These are phyloP conservation scores for Akanthomyces uredinophilus DNA, from an alignment of 2,329 filamentous ascomycete genomes.

Conservation along the genomic window DNA sequence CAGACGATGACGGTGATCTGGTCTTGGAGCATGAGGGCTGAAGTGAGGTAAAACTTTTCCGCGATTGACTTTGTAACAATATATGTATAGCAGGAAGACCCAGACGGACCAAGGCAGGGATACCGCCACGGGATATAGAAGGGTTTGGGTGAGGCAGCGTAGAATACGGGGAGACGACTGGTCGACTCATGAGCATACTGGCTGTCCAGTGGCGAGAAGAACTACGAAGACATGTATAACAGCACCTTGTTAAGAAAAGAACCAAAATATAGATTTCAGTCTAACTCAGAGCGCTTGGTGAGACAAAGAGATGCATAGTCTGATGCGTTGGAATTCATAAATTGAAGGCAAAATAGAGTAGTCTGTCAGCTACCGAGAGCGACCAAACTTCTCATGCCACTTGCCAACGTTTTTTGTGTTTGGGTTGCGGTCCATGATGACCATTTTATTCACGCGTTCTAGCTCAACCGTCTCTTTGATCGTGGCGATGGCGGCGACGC, in stretches of 20 bases:
- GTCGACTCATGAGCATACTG: too few relatives aligned
- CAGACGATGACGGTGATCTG: constrained; percentile 24
- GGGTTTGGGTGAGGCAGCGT: too few relatives aligned
- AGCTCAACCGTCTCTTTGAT: constrained; percentile 60
- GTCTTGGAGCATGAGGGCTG: constrained; percentile 12
- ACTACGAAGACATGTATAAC: too few relatives aligned
- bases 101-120: not conserved
- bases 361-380: constrained; percentile 31
- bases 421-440: constrained; percentile 20
- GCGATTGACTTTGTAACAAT: not conserved
- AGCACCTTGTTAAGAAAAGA: too few relatives aligned
- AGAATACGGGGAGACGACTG: too few relatives aligned
- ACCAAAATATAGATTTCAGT: too few relatives aligned
- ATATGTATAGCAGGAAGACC: not conserved
- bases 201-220: too few relatives aligned
- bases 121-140: too few relatives aligned
- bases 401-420: constrained; percentile 39
- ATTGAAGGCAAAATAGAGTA: not conserved
- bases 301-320: too few relatives aligned
- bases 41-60: not conserved
- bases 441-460: constrained; percentile 48
- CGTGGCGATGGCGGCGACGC: constrained; percentile 47
- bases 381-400: constrained; percentile 58
- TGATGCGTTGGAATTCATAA: not conserved
- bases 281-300: too few relatives aligned